Evolutionary conservation across 2,329 filamentous ascomycete genomes (phyloP), one percentile per base, ranked within the genome.

Genomic region (Pyricularia grisea): DNA sequence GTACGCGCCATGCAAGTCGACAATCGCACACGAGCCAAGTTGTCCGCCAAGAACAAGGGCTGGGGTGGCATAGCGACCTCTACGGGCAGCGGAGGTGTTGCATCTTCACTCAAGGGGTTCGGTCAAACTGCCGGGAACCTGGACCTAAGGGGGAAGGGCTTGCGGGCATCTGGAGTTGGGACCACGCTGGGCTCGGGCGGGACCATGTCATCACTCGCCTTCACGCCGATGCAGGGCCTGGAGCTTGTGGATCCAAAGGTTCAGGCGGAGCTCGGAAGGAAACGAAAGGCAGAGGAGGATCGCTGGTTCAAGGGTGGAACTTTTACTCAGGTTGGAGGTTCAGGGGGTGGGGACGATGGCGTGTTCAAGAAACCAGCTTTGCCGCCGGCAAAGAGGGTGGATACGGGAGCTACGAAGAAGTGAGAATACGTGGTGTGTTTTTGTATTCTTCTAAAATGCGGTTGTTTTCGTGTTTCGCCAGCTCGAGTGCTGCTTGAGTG

Each of bases 241-340:
- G 94, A 99, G 81, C 86, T 99, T 14, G 94, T 98, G 7, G 94
- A 98, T 77, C 95, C 95, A 27, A 97, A 95, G 82, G 88, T 92
- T 69, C 89, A 93, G 73, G 92, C 92, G 9, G 93, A 97, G 81
- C 86, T 97, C 77, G 93, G 87, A 76, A 87, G 93, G 74, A 98
- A 98, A 83, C 85, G 93, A 72, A 96, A 97, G 78, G 94, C 93
- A 0, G 95, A 98, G 72, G 93, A 97, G 77, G 94, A 98, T 77
- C 85, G 93, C 55, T 99, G 93, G 90, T 99, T 99, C 83, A 97
- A 95, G 79, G 92, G 93, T 65, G 95, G 95, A n/a, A 94, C 92
- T 0, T 99, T 99, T 76, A 97, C 95, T 10, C 94, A 97, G 78
- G 87, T 97, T 69, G 81, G 82, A 17, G 78, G 76, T 12, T 76